Percentiles rank a stretch among this genome's conserved stretches.
phyloP scores from a whole-genome alignment of 495 filamentous ascomycete genomes.

The Emericellopsis terricola region DNA sequence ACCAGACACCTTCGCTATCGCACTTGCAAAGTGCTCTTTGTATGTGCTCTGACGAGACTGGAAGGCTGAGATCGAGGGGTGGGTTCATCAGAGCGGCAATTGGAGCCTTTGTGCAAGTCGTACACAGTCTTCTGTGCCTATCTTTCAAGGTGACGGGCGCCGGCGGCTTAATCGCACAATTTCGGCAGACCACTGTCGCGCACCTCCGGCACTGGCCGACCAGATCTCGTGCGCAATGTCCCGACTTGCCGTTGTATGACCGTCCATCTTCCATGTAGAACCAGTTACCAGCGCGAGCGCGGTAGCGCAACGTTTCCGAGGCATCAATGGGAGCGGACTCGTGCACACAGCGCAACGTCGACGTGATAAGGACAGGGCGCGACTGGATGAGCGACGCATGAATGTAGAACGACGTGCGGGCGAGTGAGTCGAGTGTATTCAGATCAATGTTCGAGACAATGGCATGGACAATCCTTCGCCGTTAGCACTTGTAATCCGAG shows the following conservation, averaged over 20 bases:
- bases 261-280: conserved; percentile 28
- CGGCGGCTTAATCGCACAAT: conserved; percentile 69
- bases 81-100: conserved; percentile 26
- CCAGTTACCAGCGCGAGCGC: conserved; percentile 31
- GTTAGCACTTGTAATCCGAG: not conserved
- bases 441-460: conserved; percentile 63
- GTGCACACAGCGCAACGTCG: conserved; percentile 62
- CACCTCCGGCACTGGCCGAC: conserved; percentile 68
- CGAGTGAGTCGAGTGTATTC: conserved; percentile 66
- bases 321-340: conserved; percentile 34
- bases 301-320: conserved; percentile 28
- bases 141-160: conserved; percentile 37
- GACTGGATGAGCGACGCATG: conserved; percentile 58
- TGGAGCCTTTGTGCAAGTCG: conserved; percentile 48
- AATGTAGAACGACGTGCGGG: conserved; percentile 63
- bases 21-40: conserved; percentile 52
- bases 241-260: conserved; percentile 39
- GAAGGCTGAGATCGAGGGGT: conserved; percentile 9
- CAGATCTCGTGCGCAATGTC: conserved; percentile 68
- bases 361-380: conserved; percentile 47
- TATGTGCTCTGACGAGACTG: conserved; percentile 23
- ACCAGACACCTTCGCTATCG: conserved; percentile 42
- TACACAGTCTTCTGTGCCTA: conserved; percentile 66
- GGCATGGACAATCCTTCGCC: conserved; percentile 48
- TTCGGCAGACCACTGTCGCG: conserved; percentile 63